Base-by-base conservation (phyloP, 768 basidiomycete genomes). In the Leccinum subgranulosum region DNA sequence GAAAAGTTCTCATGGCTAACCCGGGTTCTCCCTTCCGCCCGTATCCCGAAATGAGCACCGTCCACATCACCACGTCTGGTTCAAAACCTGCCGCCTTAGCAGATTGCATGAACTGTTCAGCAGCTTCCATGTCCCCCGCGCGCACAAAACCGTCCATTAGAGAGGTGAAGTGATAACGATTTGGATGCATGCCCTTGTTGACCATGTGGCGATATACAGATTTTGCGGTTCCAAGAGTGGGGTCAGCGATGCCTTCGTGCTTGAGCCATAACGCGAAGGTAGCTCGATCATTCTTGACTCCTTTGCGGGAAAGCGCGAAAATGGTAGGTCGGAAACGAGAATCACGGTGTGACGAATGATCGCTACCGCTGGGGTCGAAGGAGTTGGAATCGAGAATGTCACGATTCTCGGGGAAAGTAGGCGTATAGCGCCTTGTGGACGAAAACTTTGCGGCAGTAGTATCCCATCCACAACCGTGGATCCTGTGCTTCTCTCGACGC, bases 131-230 rank as follows among this genome's bases (percentile, higher is more conserved):
- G 69, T 92, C 78, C n/a, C 88, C 89, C 1, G 72, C 70, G 3
- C 72, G 75, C 17, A 79, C 73, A 63, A 85, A 86, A n/a, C 88
- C 89, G 62, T 90, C 84, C 80, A 94, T 85, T 57, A 94, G 74
- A 53, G 89, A 84, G 29, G 78, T 76, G 63, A 84, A 87, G 71
- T 94, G 92, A 66, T 89, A 83, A 55, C 77, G 77, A 64, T 84
- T 88, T 10, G 90, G 86, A 49, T 81, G 82, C 54, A 94, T 77
- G 10, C 92, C 92, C 56, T 83, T 83, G 50, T 77, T 75, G 52
- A 90, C 68, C 76, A 93, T 81, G 19, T 75, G 68, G 21, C 79
- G 75, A 61, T 91, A 86, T 39, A 84, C 70, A 11, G 76, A 75
- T 53, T 80, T 72, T 7, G 87, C 85, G 4, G 78, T 69, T 41